Evolutionary conservation across 441 rosid species (phyloP), one percentile per base, ranked within the genome.

Genomic region (Eugenia klotzschiana): DNA sequence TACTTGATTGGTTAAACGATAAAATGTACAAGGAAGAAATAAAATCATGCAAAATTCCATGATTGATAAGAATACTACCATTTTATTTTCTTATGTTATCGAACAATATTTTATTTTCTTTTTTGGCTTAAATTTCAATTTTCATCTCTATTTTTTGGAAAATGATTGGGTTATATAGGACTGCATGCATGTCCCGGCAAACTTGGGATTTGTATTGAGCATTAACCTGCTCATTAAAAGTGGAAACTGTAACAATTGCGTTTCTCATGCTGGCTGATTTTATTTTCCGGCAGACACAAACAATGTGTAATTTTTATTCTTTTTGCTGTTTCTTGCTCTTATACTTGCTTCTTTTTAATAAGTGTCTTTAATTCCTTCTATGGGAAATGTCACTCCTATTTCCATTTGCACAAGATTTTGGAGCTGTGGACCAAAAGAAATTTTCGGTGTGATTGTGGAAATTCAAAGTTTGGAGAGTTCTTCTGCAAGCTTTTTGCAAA

Each of bases 341-440:
- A 29, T 29, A 60, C 16, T 60, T 40, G 40, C 57, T 85, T 81
- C 23, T 82, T 25, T 52, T 60, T 79, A 33, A 57, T 64, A 26
- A 80, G 5, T 20, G 5, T 64, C 14, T 69, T 64, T 37, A 20
- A 37, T 20, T 69, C 46, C 46, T 37, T 37, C 8, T 20, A 40
- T 69, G 77, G 77, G 41, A 60, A 60, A 60, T 60, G 73, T 29
- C 77, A 9, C 54, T 73, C 64, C 22, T 84, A 8, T 84, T 40
- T 51, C 57, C 40, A 46, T 37, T 46, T 89, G 29, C 84, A 82
- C 87, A 82, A 94, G 99, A 88, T 94, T 81, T 90, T 97, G 89
- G 99, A 97, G 90, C 93, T 97, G 16, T 97, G 98, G 99, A 97
- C 98, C 87, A 95, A 95, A 90, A 93, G 99, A 83, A 93, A 91